Evolutionary conservation across 768 basidiomycete species (phyloP).

Genomic region (Boletus reticulatus): DNA sequence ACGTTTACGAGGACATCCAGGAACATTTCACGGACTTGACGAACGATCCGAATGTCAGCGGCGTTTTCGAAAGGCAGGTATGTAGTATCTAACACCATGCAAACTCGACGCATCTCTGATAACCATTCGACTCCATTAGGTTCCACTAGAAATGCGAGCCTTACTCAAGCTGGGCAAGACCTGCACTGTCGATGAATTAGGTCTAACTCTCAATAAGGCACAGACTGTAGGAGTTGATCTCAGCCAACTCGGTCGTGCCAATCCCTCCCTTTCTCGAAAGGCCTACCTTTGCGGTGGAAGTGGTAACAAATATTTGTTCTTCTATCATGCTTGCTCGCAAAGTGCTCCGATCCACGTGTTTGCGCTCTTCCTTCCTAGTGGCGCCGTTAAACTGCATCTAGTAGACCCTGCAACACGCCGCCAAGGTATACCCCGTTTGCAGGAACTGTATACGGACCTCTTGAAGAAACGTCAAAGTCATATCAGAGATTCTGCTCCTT

Average conservation of each 20-base stretch:
- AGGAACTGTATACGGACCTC: constrained; percentile 68
- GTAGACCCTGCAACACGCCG: constrained; percentile 90
- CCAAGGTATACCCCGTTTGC: constrained; percentile 76
- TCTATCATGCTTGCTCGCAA: constrained; percentile 82
- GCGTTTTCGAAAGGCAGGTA: constrained; percentile 92
- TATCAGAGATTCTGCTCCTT: constrained; percentile 42
- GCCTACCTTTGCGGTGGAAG: constrained; percentile 74
- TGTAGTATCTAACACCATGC: background rate
- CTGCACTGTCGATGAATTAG: constrained; percentile 63
- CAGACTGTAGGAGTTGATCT: constrained; percentile 83
- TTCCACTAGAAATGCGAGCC: constrained; percentile 80
- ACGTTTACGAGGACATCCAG: constrained; percentile 77
- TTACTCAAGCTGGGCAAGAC: constrained; percentile 82
- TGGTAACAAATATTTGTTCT: constrained; percentile 74
- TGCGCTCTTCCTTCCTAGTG: constrained; percentile 76
- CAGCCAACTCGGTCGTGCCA: constrained; percentile 68
- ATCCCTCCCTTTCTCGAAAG: constrained; percentile 53
- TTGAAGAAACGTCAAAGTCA: constrained; percentile 47
- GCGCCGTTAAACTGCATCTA: constrained; percentile 72
- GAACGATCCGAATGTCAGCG: constrained; percentile 93
- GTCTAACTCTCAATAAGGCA: constrained; percentile 77
- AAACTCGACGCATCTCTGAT: background rate
- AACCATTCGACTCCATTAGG: constrained; percentile 38
- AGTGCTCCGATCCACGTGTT: constrained; percentile 81
- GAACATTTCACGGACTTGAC: constrained; percentile 91